These are phyloP conservation scores for Coniochaeta sp. DNA, from an alignment of 2,329 filamentous ascomycete species.

Conservation along the genomic window DNA sequence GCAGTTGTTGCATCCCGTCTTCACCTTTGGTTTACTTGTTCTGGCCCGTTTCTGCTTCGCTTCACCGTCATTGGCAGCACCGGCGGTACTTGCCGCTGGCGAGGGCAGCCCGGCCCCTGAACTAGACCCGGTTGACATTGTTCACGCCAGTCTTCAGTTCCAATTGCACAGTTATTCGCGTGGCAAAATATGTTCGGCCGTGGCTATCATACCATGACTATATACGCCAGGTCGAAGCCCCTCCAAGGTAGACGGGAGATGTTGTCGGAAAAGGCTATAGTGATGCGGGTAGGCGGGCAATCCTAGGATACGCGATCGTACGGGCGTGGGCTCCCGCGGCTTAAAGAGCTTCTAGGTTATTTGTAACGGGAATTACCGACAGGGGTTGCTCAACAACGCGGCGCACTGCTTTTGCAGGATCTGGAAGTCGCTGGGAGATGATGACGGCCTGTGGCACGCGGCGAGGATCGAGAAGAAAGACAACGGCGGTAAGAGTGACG, in stretches of 20 bases:
- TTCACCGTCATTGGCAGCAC: constrained; percentile 13
- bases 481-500: too few relatives aligned
- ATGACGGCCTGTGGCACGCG: background rate
- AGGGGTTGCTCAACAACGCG: background rate
- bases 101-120: background rate
- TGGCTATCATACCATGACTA: background rate
- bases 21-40: constrained; percentile 54
- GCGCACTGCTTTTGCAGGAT: background rate
- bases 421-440: background rate
- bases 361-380: background rate
- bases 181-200: background rate
- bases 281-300: background rate
- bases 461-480: background rate
- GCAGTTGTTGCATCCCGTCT: constrained; percentile 61
- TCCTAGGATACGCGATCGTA: background rate
- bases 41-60: constrained; percentile 35
- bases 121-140: background rate
- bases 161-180: background rate
- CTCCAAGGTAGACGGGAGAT: background rate
- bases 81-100: background rate
- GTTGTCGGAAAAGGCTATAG: background rate
- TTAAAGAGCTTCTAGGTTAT: background rate
- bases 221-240: background rate
- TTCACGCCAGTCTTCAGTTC: background rate
- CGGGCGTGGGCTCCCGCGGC: background rate